Evolutionary conservation across 192 early-diverging fungal species (phyloP).

Genomic region (Glomus cerebriforme): DNA sequence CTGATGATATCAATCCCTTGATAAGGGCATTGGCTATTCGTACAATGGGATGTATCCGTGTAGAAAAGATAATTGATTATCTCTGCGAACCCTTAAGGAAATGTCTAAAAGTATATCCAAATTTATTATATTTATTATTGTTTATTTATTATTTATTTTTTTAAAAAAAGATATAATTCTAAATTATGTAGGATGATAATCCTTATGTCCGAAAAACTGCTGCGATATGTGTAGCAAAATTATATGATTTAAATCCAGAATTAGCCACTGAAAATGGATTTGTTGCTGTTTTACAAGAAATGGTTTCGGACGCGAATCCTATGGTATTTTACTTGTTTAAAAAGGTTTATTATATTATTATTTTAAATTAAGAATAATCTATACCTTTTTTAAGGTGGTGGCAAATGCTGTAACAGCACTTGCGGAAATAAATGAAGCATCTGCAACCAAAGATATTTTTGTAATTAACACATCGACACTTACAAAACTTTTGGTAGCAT

Average conservation of each 20-base stretch:
- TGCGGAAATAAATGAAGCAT: conserved; percentile 84
- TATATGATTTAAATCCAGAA: conserved; percentile 87
- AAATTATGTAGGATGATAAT: conserved; percentile 73
- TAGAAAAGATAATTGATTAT: conserved; percentile 93
- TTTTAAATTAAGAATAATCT: not conserved
- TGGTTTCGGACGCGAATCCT: conserved; percentile 92
- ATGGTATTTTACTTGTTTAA: conserved; percentile 68
- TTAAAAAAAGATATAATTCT: not conserved
- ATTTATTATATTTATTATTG: conserved; percentile 20
- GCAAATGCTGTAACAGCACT: conserved; percentile 94
- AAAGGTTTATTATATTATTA: not conserved
- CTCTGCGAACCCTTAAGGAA: conserved; percentile 90
- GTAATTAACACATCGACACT: conserved; percentile 69
- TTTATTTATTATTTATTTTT: not conserved
- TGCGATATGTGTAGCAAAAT: conserved; percentile 92
- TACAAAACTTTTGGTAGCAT: conserved; percentile 83
- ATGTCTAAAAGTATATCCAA: conserved; percentile 61
- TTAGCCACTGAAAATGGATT: conserved; percentile 94
- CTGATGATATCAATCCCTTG: conserved; percentile 91
- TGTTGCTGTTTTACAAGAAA: conserved; percentile 77
- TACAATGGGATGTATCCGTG: conserved; percentile 97
- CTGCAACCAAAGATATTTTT: conserved; percentile 71
- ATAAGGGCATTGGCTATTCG: conserved; percentile 95
- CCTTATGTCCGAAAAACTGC: conserved; percentile 99
- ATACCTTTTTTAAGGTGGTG: conserved; percentile 60